Evolutionary conservation across 2,329 filamentous ascomycete genomes (phyloP), one percentile per base, ranked within the genome.

Genomic region (Epichloe bromicola): DNA sequence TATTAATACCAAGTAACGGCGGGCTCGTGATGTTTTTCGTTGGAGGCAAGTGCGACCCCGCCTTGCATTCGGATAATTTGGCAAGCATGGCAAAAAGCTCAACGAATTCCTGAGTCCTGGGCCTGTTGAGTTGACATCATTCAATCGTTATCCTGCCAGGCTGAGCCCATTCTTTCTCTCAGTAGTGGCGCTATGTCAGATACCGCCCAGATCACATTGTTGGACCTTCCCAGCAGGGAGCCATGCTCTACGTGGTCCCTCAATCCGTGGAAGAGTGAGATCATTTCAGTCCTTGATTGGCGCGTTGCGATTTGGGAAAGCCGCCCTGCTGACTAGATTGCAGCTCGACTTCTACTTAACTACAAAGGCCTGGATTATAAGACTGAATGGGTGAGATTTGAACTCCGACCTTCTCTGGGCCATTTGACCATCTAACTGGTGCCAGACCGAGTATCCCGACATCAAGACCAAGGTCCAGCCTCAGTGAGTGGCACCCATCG

Each of bases 231-330:
- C 3, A 80, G 71, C 64, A 75, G 70, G 60, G 65, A 56, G 23
- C 62, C 67, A 19, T 68, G 67, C 15, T 63, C 68, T 39, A 66
- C 65, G 7, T 87, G 84, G 84, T 83, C 82, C 1, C 66, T 78
- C 44, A 88, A 87, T 61, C 77, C 83, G 1, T 87, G 82, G 83
- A 87, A 84, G 67, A 79, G 82, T 83, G 66, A 58, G 60, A 20
- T 42, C 17, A 20, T 26, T 19, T 6, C 8, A 42, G 10, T 12
- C 19, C 26, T 8, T 30, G 8, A 14, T 6, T 19, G 19, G 26
- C 10, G 3, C 26, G 3, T 30, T 30, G 1, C 20, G 19, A 20
- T 14, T 2, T n/a, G n/a, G 12, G n/a, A 19, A 42, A 12, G 17
- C 11, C 19, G 10, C 17, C 4, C 8, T 42, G 19, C 40, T 42